Conservation (phyloP, 2,329 filamentous ascomycete species). For the Clonostachys sp. region DNA sequence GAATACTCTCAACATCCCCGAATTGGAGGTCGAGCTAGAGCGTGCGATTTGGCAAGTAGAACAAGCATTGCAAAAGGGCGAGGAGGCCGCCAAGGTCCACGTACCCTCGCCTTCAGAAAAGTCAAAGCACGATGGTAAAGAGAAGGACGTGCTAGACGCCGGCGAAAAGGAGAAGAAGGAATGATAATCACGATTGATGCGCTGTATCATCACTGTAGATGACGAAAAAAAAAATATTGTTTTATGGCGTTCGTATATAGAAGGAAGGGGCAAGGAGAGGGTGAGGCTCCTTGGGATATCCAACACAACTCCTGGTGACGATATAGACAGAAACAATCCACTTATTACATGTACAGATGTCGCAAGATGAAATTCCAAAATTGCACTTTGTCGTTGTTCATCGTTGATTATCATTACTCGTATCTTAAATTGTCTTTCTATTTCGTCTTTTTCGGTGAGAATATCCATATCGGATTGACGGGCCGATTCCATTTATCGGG, state of each 20-base stretch:
- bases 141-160: constrained; percentile 3
- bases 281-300: too few relatives aligned
- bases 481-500: too few relatives aligned
- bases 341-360: too few relatives aligned
- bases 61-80: constrained; percentile 35
- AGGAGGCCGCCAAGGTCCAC: constrained; percentile 10
- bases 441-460: too few relatives aligned
- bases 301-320: too few relatives aligned
- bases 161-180: constrained; percentile 6
- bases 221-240: neutral
- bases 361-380: too few relatives aligned
- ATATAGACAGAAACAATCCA: too few relatives aligned
- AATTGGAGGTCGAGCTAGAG: constrained; percentile 69
- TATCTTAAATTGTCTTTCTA: too few relatives aligned
- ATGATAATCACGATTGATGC: constrained; percentile 1
- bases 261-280: neutral
- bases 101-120: constrained; percentile 9
- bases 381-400: too few relatives aligned
- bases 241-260: neutral
- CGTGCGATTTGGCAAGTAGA: constrained; percentile 73
- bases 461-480: too few relatives aligned
- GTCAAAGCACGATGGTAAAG: constrained; percentile 1
- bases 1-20: constrained; percentile 60
- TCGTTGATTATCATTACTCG: too few relatives aligned
- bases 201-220: neutral